Conservation (phyloP, 1,139 yeast species). For the Zygoascus hellenicus region DNA sequence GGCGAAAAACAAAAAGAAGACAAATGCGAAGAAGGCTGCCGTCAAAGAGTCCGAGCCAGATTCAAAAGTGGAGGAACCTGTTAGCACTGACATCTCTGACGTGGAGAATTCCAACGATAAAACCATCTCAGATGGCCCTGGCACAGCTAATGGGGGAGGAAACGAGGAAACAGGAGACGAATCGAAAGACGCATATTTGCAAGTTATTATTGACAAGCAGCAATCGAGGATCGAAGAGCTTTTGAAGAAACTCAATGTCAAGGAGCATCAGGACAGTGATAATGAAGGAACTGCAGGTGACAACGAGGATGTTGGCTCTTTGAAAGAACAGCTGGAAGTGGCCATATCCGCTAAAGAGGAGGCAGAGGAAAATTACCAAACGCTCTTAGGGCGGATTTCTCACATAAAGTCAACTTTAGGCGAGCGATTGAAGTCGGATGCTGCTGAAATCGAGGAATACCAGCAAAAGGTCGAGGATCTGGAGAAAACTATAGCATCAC, state of each 20-base stretch:
- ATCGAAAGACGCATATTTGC: not conserved
- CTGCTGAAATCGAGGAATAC: slow-evolving; percentile 33
- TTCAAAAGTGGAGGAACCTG: not conserved
- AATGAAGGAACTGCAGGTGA: not conserved
- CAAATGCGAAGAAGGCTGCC: slow-evolving; percentile 4
- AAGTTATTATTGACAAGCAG: not conserved
- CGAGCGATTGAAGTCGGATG: slow-evolving; percentile 57
- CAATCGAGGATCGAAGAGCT: slow-evolving; percentile 4
- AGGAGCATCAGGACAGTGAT: not conserved
- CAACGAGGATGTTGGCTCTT: not conserved
- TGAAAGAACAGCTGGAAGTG: slow-evolving; percentile 34
- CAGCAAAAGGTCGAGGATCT: slow-evolving; percentile 26
- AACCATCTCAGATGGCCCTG: not conserved
- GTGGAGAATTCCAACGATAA: not conserved
- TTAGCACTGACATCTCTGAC: not conserved
- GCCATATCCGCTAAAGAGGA: slow-evolving; percentile 57
- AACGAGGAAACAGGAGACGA: not conserved
- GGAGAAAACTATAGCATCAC: slow-evolving; percentile 19
- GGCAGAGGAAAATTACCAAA: slow-evolving; percentile 65
- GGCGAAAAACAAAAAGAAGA: slow-evolving; percentile 9
- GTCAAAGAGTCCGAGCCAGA: slow-evolving; percentile 6
- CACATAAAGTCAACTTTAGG: slow-evolving; percentile 75
- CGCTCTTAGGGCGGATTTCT: slow-evolving; percentile 65
- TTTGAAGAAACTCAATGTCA: not conserved
- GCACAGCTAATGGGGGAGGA: not conserved